Percentiles rank a stretch among this genome's conserved stretches.
phyloP scores from a whole-genome alignment of 306 rosid species.

The Acacia acuminata region DNA sequence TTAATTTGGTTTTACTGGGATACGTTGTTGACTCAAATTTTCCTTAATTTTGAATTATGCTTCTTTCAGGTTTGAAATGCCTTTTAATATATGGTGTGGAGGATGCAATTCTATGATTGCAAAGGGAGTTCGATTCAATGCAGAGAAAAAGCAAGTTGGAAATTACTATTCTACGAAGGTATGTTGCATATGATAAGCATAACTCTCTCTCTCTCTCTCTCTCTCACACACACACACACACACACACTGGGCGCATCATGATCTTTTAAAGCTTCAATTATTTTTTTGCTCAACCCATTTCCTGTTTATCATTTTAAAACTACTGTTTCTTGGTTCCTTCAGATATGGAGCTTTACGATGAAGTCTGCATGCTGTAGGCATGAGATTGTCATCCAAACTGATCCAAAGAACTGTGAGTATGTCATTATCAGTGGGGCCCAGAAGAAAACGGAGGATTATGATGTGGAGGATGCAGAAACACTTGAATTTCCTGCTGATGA shows the following conservation, averaged over 20 bases:
- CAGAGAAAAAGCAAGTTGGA: conserved; percentile 86
- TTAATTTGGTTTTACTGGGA: not conserved
- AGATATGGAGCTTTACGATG: conserved; percentile 97
- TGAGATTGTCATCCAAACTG: conserved; percentile 87
- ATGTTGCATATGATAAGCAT: not conserved
- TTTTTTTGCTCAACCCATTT: not conserved
- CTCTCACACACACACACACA: not conserved
- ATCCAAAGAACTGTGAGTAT: conserved; percentile 84
- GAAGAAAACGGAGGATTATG: conserved; percentile 71
- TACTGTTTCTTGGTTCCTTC: conserved; percentile 33
- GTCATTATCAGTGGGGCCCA: conserved; percentile 82
- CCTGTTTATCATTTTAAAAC: conserved; percentile 3
- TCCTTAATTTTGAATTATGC: conserved; percentile 10
- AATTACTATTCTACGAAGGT: conserved; percentile 73
- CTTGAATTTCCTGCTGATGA: conserved; percentile 84
- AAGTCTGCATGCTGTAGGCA: conserved; percentile 89
- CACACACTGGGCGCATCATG: not conserved
- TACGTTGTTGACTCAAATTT: not conserved
- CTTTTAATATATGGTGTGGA: conserved; percentile 89
- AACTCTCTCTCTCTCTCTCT: not conserved
- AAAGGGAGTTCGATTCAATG: conserved; percentile 95
- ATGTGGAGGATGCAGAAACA: conserved; percentile 88
- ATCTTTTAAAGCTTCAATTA: not conserved
- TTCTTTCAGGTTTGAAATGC: conserved; percentile 85
- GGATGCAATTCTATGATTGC: conserved; percentile 99